Conservation (phyloP, 345 rosid species). For the Gossypium sturtianum region DNA sequence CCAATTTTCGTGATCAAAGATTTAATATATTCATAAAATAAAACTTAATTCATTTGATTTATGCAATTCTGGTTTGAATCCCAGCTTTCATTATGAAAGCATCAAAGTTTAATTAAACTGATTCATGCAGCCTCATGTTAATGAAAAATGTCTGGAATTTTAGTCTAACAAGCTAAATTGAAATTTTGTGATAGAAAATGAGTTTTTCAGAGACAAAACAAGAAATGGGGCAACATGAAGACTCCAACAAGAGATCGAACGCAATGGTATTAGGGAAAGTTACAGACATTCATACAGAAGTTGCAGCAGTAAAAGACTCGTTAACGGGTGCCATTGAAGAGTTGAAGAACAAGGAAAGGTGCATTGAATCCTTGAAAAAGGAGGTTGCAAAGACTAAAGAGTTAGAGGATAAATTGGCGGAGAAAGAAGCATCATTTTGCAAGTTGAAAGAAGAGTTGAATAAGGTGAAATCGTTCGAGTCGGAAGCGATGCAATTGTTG, state of each 20-base stretch:
- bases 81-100: no score
- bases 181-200: not conserved
- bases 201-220: slow-evolving; percentile 28
- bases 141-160: no score
- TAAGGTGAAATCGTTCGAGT: slow-evolving; percentile 10
- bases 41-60: not conserved
- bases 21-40: not conserved
- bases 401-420: slow-evolving; percentile 26
- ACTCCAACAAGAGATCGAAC: slow-evolving; percentile 21
- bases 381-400: slow-evolving; percentile 28
- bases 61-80: no score
- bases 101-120: no score
- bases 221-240: slow-evolving; percentile 23
- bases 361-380: slow-evolving; percentile 27
- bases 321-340: slow-evolving; percentile 28
- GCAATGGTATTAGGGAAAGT: slow-evolving; percentile 38
- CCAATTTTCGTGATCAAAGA: not conserved
- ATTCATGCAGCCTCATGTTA: no score
- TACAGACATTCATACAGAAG: slow-evolving; percentile 53
- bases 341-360: slow-evolving; percentile 38
- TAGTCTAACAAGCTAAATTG: not conserved
- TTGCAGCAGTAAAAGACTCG: slow-evolving; percentile 33
- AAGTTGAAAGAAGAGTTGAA: slow-evolving; percentile 29
- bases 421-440: slow-evolving; percentile 26
- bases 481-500: not conserved